Base-by-base conservation (phyloP, 2,329 filamentous ascomycete genomes). In the Cordyceps sp. region DNA sequence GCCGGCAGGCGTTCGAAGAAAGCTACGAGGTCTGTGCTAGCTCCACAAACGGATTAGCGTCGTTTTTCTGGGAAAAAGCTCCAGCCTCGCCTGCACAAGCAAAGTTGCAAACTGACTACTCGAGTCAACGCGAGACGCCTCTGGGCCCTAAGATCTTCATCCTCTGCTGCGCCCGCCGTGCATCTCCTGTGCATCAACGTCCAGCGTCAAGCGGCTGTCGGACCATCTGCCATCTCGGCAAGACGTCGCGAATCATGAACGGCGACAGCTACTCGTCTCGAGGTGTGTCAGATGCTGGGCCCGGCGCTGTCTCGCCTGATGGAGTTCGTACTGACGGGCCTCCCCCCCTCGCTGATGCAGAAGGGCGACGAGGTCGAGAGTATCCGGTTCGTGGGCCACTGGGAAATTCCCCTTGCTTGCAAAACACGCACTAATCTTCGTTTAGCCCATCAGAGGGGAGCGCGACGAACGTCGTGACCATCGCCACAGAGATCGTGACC, bases 231-330 rank as follows among this genome's bases (percentile, higher is more conserved):
- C 21, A 31, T 36, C 36, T 30, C 30, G 34, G 34, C 26, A 28
- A 32, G 29, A 18, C 37, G 39, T 39, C 39, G 30, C 29, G 14
- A 34, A 72, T 38, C 37, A 90, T 90, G 82, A 88, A 88, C 78
- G 81, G 80, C 52, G 81, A 88, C 55, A 78, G 66, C 54, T 88
- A 86, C 57, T 73, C 74, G 50, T 74, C 78, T 45, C 72, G 81
- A 72, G 80, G n/a, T n/a, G n/a, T n/a, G n/a, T n/a, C n/a, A n/a
- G n/a, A n/a, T n/a, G n/a, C n/a, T n/a, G n/a, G n/a, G n/a, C n/a
- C n/a, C n/a, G n/a, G n/a, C n/a, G n/a, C n/a, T n/a, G n/a, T n/a
- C n/a, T n/a, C n/a, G n/a, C n/a, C n/a, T n/a, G n/a, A n/a, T n/a
- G n/a, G n/a, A n/a, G n/a, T n/a, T n/a, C n/a, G n/a, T n/a, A n/a